Base-by-base conservation (phyloP, 768 basidiomycete genomes). In the Termitomyces sp. region DNA sequence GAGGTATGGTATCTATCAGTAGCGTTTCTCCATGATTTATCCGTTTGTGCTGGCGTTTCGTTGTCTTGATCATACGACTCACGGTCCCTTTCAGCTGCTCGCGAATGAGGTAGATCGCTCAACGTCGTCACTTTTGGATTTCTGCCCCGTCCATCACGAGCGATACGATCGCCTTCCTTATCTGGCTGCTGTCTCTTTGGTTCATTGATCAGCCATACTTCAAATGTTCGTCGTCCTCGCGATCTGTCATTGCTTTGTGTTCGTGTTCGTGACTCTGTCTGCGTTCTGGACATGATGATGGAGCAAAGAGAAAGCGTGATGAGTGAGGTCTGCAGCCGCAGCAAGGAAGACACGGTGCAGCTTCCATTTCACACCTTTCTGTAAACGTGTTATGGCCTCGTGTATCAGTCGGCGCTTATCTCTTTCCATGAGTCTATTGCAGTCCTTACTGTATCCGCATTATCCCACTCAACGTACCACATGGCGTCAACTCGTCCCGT, bases 401-500 rank as follows among this genome's bases (percentile, higher is more conserved):
- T 58, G 52, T 24, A 58, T 58, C 57, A 58, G 41, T 58, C 35
- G 44, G 57, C 57, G 57, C 45, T 44, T 58, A 58, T 52, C 52
- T n/a, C 5, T 18, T 24, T 16, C 18, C 28, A 56, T 43, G 49
- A 20, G 52, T 5, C 3, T 14, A 13, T 28, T 35, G n/a, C 26
- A 20, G 13, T 24, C 38, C 14, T 46, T 10, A 35, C 44, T 16
- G 20, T 11, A 24, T 45, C 38, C 43, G 26, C 22, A 40, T 18
- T 14, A 16, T 38, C 7, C 40, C 43, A 36, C 50, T 30, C 41
- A 13, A 49, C 45, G 30, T 22, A 44, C 22, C 43, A 46, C 28
- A 48, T 35, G 53, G 63, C 61, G 58, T 45, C 60, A 6, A 50
- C 59, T 43, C 65, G 77, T 64, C 58, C 66, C 38, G 70, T 71